These are phyloP conservation scores for Colletotrichum musicola DNA, from an alignment of 2,329 filamentous ascomycete species.

Conservation along the genomic window DNA sequence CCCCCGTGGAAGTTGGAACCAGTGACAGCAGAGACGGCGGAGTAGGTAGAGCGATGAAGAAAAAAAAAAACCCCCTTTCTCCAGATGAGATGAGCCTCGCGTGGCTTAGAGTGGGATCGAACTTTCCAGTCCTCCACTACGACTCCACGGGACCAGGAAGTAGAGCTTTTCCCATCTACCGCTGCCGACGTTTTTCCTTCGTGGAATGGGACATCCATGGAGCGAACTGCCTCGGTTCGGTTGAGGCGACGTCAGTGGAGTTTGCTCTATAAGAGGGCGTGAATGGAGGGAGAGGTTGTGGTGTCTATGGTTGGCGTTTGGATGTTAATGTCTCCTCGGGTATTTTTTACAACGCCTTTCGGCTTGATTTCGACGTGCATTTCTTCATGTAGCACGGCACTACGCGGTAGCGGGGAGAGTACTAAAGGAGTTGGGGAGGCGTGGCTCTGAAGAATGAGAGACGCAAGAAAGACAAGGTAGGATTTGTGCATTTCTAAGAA, in stretches of 20 bases:
- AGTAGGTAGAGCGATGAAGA: neutral
- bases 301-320: neutral
- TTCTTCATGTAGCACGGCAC: neutral
- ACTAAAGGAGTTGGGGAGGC: neutral
- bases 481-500: neutral
- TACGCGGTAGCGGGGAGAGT: neutral
- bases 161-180: constrained; percentile 4
- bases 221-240: neutral
- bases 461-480: constrained; percentile 11
- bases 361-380: neutral
- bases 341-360: constrained; percentile 3
- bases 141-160: neutral
- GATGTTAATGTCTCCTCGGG: constrained; percentile 16
- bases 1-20: neutral
- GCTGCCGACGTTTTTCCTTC: constrained; percentile 16
- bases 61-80: neutral
- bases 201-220: neutral
- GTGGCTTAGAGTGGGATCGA: constrained; percentile 22
- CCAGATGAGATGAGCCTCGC: constrained; percentile 6
- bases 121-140: neutral
- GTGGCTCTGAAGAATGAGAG: neutral
- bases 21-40: neutral
- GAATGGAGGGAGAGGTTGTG: neutral
- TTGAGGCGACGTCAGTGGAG: constrained; percentile 15
- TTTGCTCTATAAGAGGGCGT: neutral